phyloP scores from a whole-genome alignment of 306 rosid genomes.

The Abrus precatorius region DNA sequence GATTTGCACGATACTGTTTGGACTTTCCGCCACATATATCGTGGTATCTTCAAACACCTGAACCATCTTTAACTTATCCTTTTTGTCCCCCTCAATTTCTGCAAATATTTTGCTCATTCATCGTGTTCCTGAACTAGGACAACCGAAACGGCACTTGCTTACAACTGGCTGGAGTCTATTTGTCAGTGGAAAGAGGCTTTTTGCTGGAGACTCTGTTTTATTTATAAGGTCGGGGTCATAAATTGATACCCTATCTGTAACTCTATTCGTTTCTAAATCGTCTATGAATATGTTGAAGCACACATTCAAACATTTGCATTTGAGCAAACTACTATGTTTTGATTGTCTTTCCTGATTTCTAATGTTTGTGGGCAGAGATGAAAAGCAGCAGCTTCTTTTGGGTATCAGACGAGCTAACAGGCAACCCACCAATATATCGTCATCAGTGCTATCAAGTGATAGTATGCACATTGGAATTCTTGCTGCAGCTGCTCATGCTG shows the following conservation, averaged over 20 bases:
- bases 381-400: conserved; percentile 94
- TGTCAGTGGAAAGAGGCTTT: conserved; percentile 91
- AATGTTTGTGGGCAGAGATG: conserved; percentile 72
- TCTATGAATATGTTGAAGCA: neutral
- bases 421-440: conserved; percentile 85
- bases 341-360: neutral
- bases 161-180: conserved; percentile 99
- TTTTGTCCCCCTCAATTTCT: conserved; percentile 25
- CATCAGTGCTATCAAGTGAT: conserved; percentile 91
- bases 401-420: conserved; percentile 95
- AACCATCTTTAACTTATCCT: neutral
- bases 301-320: neutral
- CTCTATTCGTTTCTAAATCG: neutral
- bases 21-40: conserved; percentile 96
- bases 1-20: conserved; percentile 89
- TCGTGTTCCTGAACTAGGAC: conserved; percentile 63
- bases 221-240: conserved; percentile 74
- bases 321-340: conserved; percentile 2
- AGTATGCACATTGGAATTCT: conserved; percentile 99
- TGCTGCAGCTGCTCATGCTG: conserved; percentile 98
- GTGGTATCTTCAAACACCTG: conserved; percentile 59
- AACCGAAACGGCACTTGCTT: conserved; percentile 97
- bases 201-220: conserved; percentile 94
- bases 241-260: neutral
- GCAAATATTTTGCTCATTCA: neutral